Evolutionary conservation across 2,329 filamentous ascomycete species (phyloP).

Genomic region (Colletotrichum tabaci): DNA sequence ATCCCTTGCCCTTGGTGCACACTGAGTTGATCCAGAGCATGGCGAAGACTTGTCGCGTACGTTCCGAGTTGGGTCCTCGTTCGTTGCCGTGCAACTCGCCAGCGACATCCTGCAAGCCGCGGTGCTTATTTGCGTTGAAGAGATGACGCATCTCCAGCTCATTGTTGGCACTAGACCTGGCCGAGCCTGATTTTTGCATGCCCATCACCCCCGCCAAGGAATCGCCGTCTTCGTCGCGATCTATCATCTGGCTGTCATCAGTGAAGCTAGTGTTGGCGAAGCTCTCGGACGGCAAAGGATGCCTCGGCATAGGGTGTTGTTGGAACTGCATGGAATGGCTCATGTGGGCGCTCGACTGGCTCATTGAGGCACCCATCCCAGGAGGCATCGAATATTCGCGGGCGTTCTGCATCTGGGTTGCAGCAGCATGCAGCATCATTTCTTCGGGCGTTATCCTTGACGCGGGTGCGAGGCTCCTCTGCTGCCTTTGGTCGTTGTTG

Average conservation of each 20-base stretch:
- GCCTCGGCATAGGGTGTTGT: constrained; percentile 59
- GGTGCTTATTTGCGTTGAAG: constrained; percentile 77
- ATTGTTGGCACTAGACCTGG: constrained; percentile 82
- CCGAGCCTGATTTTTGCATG: constrained; percentile 69
- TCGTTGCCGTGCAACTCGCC: constrained; percentile 84
- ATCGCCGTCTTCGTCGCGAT: constrained; percentile 72
- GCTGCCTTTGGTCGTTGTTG: constrained; percentile 59
- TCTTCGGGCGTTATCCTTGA: constrained; percentile 70
- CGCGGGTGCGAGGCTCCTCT: constrained; percentile 59
- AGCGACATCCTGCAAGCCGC: constrained; percentile 79
- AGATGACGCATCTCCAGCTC: constrained; percentile 86
- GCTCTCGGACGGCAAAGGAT: constrained; percentile 69
- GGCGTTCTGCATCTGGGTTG: constrained; percentile 67
- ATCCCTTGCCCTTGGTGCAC: constrained; percentile 83
- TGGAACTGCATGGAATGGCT: constrained; percentile 47
- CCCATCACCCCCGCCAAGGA: constrained; percentile 61
- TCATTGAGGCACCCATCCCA: constrained; percentile 60
- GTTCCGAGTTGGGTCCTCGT: constrained; percentile 84
- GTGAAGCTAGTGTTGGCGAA: constrained; percentile 70
- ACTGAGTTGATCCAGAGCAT: constrained; percentile 88
- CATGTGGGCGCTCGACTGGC: constrained; percentile 49
- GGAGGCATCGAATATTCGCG: constrained; percentile 66
- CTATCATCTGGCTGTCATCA: constrained; percentile 74
- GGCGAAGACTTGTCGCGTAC: constrained; percentile 87
- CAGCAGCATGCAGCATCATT: constrained; percentile 70